phyloP scores from a whole-genome alignment of 495 filamentous ascomycete species.

The Penicillium tannophilum region DNA sequence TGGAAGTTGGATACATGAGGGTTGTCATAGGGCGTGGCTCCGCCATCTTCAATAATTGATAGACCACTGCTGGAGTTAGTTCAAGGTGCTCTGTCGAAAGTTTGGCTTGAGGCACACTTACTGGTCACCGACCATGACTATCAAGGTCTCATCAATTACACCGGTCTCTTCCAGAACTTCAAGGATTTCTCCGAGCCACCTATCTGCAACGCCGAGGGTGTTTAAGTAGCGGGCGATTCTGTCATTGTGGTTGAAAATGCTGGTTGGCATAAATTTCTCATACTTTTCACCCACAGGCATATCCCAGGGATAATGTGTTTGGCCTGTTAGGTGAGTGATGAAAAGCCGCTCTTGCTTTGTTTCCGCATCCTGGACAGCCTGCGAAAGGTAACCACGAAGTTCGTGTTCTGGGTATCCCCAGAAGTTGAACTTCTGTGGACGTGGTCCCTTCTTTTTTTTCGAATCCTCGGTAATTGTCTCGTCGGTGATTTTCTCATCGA shows the following conservation, averaged over 20 bases:
- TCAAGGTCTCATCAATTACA: constrained; percentile 44
- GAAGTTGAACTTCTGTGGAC: constrained; percentile 38
- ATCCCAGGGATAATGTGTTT: constrained; percentile 45
- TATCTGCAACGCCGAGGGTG: constrained; percentile 39
- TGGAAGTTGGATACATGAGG: constrained; percentile 43
- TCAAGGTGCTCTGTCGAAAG: background rate
- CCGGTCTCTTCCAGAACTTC: constrained; percentile 39
- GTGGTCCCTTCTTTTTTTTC: constrained; percentile 19
- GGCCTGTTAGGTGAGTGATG: constrained; percentile 44
- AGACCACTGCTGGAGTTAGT: constrained; percentile 24
- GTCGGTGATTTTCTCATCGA: constrained; percentile 32
- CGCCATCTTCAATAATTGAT: constrained; percentile 34
- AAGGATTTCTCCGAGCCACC: constrained; percentile 39
- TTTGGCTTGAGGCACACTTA: constrained; percentile 19
- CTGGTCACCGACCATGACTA: constrained; percentile 49
- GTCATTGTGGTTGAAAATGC: constrained; percentile 18
- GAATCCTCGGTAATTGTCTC: constrained; percentile 34
- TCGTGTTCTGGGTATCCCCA: constrained; percentile 46
- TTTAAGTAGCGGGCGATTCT: constrained; percentile 42
- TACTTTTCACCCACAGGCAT: constrained; percentile 36
- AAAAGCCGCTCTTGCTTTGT: constrained; percentile 41
- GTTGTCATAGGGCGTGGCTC: constrained; percentile 39
- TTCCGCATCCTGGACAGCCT: constrained; percentile 37
- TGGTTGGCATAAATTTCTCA: constrained; percentile 30
- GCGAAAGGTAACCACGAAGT: constrained; percentile 38